Evolutionary conservation across 495 filamentous ascomycete genomes (phyloP).

Genomic region (Trichodelitschia bisporula): DNA sequence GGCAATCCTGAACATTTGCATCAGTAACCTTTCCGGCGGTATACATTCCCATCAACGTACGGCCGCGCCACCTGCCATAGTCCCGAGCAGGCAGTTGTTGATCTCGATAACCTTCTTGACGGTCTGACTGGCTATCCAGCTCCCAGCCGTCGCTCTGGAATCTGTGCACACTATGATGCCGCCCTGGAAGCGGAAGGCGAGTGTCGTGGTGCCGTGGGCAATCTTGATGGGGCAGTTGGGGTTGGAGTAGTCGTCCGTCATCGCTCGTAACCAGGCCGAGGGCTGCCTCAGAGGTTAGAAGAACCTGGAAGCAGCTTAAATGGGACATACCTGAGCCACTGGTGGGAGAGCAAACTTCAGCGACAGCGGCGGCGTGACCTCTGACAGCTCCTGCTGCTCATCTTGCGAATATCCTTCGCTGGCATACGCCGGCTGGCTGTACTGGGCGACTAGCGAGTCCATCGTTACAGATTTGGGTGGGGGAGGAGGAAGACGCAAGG

Average conservation of each 20-base stretch:
- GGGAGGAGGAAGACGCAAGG: no score
- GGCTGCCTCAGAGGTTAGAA: slow-evolving; percentile 23
- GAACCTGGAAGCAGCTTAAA: not conserved
- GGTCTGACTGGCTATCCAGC: slow-evolving; percentile 97
- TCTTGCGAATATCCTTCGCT: slow-evolving; percentile 46
- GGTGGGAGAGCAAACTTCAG: slow-evolving; percentile 86
- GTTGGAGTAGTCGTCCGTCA: slow-evolving; percentile 91
- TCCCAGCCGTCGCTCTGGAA: slow-evolving; percentile 83
- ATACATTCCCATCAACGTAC: no score
- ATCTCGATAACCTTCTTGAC: slow-evolving; percentile 99
- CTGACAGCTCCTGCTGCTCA: slow-evolving; percentile 48
- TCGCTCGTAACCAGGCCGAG: slow-evolving; percentile 80
- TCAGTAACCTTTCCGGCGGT: no score
- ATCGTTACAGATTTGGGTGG: no score
- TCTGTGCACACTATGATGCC: slow-evolving; percentile 97
- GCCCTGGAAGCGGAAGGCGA: slow-evolving; percentile 90
- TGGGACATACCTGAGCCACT: slow-evolving; percentile 52
- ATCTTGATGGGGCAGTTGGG: slow-evolving; percentile 95
- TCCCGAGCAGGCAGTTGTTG: slow-evolving; percentile 74
- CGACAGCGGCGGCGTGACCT: slow-evolving; percentile 42
- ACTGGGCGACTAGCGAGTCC: slow-evolving; percentile 82
- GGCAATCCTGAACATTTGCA: slow-evolving; percentile 94
- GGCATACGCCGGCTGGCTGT: slow-evolving; percentile 49
- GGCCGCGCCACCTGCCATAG: slow-evolving; percentile 95
- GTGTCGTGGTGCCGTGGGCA: slow-evolving; percentile 95